phyloP scores from a whole-genome alignment of 1,139 yeast genomes.

The Meyerozyma guilliermondii region DNA sequence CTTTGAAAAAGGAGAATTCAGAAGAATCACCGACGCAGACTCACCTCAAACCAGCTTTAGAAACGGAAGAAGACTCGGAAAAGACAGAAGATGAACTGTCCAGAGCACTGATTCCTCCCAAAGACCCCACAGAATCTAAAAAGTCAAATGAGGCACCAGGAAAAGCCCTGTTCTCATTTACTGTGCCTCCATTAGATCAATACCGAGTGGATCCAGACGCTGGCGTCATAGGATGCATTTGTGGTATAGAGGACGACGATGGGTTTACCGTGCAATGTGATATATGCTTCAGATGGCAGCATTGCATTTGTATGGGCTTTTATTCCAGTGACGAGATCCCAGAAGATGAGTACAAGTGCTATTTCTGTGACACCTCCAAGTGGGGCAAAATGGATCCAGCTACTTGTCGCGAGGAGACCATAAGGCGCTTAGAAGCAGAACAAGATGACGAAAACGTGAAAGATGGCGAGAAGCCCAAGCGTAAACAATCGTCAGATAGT shows the following conservation, averaged over 20 bases:
- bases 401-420: conserved; percentile 28
- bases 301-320: conserved; percentile 82
- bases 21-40: not conserved
- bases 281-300: conserved; percentile 90
- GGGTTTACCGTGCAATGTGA: conserved; percentile 96
- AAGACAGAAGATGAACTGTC: conserved; percentile 15
- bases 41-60: not conserved
- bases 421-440: conserved; percentile 31
- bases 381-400: conserved; percentile 50
- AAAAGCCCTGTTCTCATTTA: not conserved
- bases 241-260: conserved; percentile 87
- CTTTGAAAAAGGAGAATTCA: not conserved
- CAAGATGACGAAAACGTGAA: conserved; percentile 11
- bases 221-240: conserved; percentile 84
- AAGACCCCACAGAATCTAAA: not conserved
- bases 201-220: conserved; percentile 74
- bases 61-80: conserved; percentile 9
- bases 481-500: not conserved
- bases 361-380: conserved; percentile 58
- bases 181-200: conserved; percentile 30
- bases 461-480: conserved; percentile 3
- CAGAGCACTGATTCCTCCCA: not conserved
- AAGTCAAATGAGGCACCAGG: not conserved
- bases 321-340: conserved; percentile 71
- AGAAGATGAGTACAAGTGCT: conserved; percentile 73